Percentiles rank a stretch among this genome's conserved stretches.
Conservation (phyloP, 2,329 filamentous ascomycete genomes). For the Phyllosticta paracitricarpa region DNA sequence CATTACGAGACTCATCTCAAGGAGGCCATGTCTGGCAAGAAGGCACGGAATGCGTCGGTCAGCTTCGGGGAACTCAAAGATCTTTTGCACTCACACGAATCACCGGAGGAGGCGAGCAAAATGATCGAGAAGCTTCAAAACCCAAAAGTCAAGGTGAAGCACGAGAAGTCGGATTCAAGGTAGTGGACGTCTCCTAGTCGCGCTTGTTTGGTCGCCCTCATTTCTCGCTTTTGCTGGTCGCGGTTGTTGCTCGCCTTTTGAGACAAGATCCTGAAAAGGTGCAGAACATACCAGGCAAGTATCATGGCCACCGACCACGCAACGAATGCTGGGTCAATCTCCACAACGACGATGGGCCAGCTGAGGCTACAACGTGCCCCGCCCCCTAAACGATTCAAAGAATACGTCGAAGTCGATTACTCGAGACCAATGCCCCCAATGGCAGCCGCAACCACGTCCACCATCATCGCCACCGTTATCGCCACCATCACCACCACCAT, state of each 20-base stretch:
- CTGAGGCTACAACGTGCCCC: no score
- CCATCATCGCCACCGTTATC: not conserved
- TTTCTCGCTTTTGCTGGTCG: no score
- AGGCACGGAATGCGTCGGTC: slow-evolving; percentile 18
- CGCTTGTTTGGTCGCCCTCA: no score
- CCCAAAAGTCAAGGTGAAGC: slow-evolving; percentile 7
- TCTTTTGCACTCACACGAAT: slow-evolving; percentile 1
- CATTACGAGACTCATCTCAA: slow-evolving; percentile 23
- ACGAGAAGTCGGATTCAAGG: not conserved
- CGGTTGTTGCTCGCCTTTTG: no score
- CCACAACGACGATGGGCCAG: no score
- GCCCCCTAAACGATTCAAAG: no score
- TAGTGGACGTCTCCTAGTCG: not conserved
- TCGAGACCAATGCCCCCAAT: no score
- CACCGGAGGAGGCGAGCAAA: slow-evolving; percentile 18
- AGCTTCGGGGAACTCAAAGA: slow-evolving; percentile 16
- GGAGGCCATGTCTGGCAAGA: slow-evolving; percentile 20
- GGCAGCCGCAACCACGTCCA: not conserved
- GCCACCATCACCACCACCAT: not conserved
- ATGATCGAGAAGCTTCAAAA: slow-evolving; percentile 21
- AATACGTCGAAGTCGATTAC: no score
- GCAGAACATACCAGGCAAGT: not conserved
- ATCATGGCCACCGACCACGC: no score
- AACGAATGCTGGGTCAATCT: no score
- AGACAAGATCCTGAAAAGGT: not conserved